A percentile compares a stretch with the other conserved stretches of the same genome.
These are phyloP conservation scores for Drosera spatulata DNA, from an alignment of 179 eudicot genomes.

Conservation along the genomic window DNA sequence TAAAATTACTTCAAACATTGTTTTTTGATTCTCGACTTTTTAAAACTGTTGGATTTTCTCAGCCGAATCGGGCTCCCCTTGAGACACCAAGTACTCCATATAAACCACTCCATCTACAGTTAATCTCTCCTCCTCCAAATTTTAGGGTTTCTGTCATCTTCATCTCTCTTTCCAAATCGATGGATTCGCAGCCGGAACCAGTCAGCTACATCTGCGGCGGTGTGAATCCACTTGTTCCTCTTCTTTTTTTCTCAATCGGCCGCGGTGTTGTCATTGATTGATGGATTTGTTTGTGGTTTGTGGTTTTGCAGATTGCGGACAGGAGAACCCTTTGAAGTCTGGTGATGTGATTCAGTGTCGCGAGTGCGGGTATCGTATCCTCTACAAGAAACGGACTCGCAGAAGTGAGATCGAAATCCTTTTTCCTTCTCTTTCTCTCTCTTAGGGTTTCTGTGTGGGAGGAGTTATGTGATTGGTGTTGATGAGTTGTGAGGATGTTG, in stretches of 20 bases:
- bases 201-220: constrained; percentile 73
- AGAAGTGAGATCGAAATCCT: constrained; percentile 34
- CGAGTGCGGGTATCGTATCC: constrained; percentile 82
- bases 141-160: too few relatives aligned
- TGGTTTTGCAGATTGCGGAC: constrained; percentile 49
- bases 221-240: constrained; percentile 2
- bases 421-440: not conserved
- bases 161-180: constrained; percentile 1
- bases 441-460: not conserved
- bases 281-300: not conserved
- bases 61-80: too few relatives aligned
- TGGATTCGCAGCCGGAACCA: constrained; percentile 73
- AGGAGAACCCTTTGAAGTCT: constrained; percentile 65
- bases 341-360: constrained; percentile 88
- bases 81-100: too few relatives aligned
- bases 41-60: too few relatives aligned
- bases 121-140: too few relatives aligned
- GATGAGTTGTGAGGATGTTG: too few relatives aligned
- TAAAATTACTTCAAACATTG: too few relatives aligned
- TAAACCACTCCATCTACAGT: too few relatives aligned
- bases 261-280: not conserved
- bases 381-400: constrained; percentile 83
- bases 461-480: too few relatives aligned
- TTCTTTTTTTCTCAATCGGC: not conserved
- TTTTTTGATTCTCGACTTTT: too few relatives aligned